A percentile compares a stretch with the other conserved stretches of the same genome.
Evolutionary conservation across 129 eudicot species (phyloP).

Genomic region (Tagetes patula): DNA sequence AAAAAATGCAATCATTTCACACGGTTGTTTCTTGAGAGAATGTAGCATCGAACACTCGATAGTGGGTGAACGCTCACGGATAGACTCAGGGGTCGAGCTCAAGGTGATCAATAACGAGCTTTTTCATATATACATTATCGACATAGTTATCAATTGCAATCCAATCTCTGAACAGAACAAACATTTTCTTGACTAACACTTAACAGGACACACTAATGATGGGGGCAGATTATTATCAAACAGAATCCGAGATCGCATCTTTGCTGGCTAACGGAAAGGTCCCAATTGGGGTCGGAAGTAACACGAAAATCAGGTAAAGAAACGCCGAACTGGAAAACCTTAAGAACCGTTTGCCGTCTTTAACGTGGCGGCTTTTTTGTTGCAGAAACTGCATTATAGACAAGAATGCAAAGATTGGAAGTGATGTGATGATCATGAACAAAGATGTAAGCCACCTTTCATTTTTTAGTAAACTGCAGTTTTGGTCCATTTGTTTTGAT

Average conservation of each 20-base stretch:
- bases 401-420: conserved; percentile 94
- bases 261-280: conserved; percentile 87
- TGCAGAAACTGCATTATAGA: conserved; percentile 90
- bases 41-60: conserved; percentile 83
- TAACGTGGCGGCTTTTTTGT: not conserved
- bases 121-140: not conserved
- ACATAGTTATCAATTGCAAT: not conserved
- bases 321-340: not conserved
- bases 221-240: conserved; percentile 93
- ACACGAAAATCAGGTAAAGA: conserved; percentile 72
- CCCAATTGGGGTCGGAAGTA: conserved; percentile 87
- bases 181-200: conserved; percentile 7
- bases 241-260: conserved; percentile 90
- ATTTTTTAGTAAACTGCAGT: not conserved
- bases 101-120: conserved; percentile 40
- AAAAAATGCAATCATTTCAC: conserved; percentile 89
- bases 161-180: not conserved
- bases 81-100: conserved; percentile 88
- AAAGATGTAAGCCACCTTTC: conserved; percentile 62
- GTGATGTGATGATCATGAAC: conserved; percentile 77
- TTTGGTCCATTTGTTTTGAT: too few species aligned
- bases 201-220: conserved; percentile 82
- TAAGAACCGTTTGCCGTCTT: not conserved
- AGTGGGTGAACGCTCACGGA: conserved; percentile 95
- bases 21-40: conserved; percentile 92